These are phyloP conservation scores for Ceratobasidium sp. DNA, from an alignment of 1,284 basidiomycete genomes.

Conservation along the genomic window DNA sequence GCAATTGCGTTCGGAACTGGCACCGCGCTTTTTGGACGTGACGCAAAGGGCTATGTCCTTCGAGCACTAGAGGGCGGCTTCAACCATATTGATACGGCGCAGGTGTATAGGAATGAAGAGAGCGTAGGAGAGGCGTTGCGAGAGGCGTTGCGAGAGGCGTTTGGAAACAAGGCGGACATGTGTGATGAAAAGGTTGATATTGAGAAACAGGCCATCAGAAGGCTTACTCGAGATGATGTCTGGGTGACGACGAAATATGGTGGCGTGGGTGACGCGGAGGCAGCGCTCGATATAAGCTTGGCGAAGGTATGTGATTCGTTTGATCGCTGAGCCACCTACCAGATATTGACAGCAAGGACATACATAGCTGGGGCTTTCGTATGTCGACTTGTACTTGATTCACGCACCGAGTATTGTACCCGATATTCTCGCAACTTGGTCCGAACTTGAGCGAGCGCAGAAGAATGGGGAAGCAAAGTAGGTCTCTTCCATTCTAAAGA, in stretches of 20 bases:
- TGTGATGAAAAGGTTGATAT: constrained; percentile 11
- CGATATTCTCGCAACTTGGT: constrained; percentile 71
- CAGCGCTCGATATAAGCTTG: constrained; percentile 69
- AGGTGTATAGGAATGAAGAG: constrained; percentile 65
- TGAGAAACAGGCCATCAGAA: constrained; percentile 7
- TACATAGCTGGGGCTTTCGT: constrained; percentile 70
- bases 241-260: constrained; percentile 55
- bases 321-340: not conserved
- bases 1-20: constrained; percentile 69
- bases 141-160: constrained; percentile 51
- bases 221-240: constrained; percentile 36
- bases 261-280: constrained; percentile 66
- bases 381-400: constrained; percentile 80
- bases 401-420: constrained; percentile 67
- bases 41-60: constrained; percentile 65
- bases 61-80: constrained; percentile 69
- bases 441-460: constrained; percentile 70
- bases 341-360: not conserved
- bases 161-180: not conserved
- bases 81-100: constrained; percentile 66
- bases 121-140: constrained; percentile 66
- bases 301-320: constrained; percentile 61
- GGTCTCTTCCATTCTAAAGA: not conserved
- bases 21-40: constrained; percentile 65
- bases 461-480: constrained; percentile 71